Base-by-base conservation (phyloP, 1,139 yeast species). In the Yamadazyma sp. region DNA sequence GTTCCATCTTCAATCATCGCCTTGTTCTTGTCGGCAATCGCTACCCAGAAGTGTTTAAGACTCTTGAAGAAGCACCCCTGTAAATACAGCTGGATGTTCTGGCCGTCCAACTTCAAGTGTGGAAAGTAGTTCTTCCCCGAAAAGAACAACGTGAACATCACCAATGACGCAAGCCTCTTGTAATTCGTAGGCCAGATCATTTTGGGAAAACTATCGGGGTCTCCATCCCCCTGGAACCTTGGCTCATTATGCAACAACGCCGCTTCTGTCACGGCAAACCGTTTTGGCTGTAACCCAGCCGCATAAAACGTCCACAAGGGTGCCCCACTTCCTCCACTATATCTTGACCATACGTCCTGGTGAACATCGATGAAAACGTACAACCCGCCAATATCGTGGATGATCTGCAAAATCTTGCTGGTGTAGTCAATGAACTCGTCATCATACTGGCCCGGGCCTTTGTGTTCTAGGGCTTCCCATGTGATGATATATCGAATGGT, bases 161-260 rank as follows among this genome's bases (percentile, higher is more conserved):
- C 82, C 46, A 81, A 76, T 16, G 86, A 71, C 0, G 90, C 96
- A 44, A 88, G 64, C 22, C 95, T 69, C 45, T 72, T 76, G 53
- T 89, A 89, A 59, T 90, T 90, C 1, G 96, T 82, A 0, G 96
- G 82, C 97, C 97, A 90, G 30, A 88, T 70, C 97, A 90, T 90
- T 53, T 86, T 86, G 6, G 89, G 89, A 56, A 75, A 86, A 3
- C 57, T 51, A 24, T 48, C 51, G 13, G 43, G 38, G 6, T 66
- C 67, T 30, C 70, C 69, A 5, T 48, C 50, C 9, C 41, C 42
- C 20, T 59, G 61, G 43, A 56, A 70, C 16, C 65, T 48, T 1
- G 67, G 52, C 28, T 69, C 70, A 50, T 82, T 81, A 52, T 86
- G 95, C n/a, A 86, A 54, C 11, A 86, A 62, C 0, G 95, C 88